Evolutionary conservation across 1,284 basidiomycete species (phyloP), one percentile per base, ranked within the genome.

Genomic region (Puccinia horiana): DNA sequence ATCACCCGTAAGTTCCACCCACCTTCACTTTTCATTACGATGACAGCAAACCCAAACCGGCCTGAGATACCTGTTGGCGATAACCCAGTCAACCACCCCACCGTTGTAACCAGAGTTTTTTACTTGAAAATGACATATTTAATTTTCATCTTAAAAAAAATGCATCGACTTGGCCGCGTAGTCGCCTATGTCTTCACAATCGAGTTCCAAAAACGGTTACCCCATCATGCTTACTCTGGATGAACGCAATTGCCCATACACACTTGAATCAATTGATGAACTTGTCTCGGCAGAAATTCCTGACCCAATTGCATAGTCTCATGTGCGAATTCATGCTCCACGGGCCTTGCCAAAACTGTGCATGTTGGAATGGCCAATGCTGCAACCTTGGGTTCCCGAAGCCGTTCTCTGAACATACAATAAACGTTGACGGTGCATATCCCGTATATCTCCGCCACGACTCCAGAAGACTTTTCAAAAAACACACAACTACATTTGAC

Each of bases 31-130:
- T 89, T 89, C 83, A 83, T 88, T 74, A 89, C 87, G 0, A 85
- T 88, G 85, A 88, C 87, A 0, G 88, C 87, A 84, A 89, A 88
- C 83, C 84, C 87, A 0, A 84, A 87, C 0, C 88, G 88, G 74
- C 26, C 26, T 2, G 26, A 63, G 23, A n/a, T 58, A 26, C 29
- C 29, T 20, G 23, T 20, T 8, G 76, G 76, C 1, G 37, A 77
- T 18, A 16, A 37, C 1, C 9, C 76, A 16, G 0, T 1, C 20
- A 29, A 77, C 20, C 26, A 58, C 8, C 75, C 58, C 3, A 58
- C 58, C 26, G 23, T 76, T 20, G 40, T 76, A 1, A 23, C 75
- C 0, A 76, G 75, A 29, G 75, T 63, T 1, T 76, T 76, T 32
- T 23, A 42, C 16, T 11, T 76, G 8, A 76, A 76, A n/a, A 20